Evolutionary conservation across 805 yeast genomes (phyloP).

Genomic region (Pichia sporocuriosa): DNA sequence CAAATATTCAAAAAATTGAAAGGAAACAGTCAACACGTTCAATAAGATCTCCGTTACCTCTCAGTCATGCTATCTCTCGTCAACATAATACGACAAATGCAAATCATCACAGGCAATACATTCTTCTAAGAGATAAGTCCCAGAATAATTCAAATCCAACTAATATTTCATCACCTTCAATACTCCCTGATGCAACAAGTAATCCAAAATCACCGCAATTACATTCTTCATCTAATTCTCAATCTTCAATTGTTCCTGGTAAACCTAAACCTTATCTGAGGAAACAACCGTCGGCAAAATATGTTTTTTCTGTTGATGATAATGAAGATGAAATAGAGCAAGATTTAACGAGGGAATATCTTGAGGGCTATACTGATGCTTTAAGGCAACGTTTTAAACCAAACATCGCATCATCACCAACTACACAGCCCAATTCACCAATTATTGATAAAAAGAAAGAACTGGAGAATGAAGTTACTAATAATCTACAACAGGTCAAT

Average conservation of each 20-base stretch:
- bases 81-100: constrained; percentile 18
- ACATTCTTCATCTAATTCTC: constrained; percentile 10
- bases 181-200: constrained; percentile 14
- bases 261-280: constrained; percentile 22
- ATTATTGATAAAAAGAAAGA: constrained; percentile 18
- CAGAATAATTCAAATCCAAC: not conserved
- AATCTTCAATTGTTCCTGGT: not conserved
- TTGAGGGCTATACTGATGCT: constrained; percentile 73
- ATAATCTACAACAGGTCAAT: constrained; percentile 19
- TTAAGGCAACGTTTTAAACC: constrained; percentile 37
- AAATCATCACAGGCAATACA: constrained; percentile 29
- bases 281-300: constrained; percentile 27
- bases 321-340: constrained; percentile 66
- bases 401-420: not conserved
- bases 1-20: constrained; percentile 1
- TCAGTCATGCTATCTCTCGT: constrained; percentile 12
- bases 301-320: constrained; percentile 74
- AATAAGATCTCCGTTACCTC: constrained; percentile 17
- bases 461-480: constrained; percentile 25
- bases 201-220: constrained; percentile 12
- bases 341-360: constrained; percentile 50
- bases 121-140: constrained; percentile 25
- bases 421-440: constrained; percentile 17
- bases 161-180: constrained; percentile 4
- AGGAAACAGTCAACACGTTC: constrained; percentile 10